These are phyloP conservation scores for Gamsiella multidivaricata DNA, from an alignment of 192 early-diverging fungal species.

Conservation along the genomic window DNA sequence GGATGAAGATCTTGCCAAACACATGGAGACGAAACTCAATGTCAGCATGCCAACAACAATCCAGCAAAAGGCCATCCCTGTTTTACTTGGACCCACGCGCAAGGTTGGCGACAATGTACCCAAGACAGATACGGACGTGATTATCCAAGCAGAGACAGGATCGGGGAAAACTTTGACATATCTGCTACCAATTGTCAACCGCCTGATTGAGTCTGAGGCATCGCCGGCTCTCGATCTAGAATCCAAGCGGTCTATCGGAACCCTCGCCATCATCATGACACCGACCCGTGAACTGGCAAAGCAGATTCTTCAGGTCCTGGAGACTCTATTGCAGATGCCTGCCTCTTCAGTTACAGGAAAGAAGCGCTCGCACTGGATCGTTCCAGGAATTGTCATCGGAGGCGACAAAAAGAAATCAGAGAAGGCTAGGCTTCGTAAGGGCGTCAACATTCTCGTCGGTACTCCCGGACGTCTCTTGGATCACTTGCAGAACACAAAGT, in stretches of 20 bases:
- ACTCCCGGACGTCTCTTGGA: conserved; percentile 97
- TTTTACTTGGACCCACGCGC: conserved; percentile 65
- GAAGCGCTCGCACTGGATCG: conserved; percentile 78
- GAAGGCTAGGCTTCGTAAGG: conserved; percentile 86
- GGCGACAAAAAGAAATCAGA: conserved; percentile 86
- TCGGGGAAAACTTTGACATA: conserved; percentile 98
- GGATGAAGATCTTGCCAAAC: conserved; percentile 71
- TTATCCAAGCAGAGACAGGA: conserved; percentile 96
- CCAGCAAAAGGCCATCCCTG: conserved; percentile 87
- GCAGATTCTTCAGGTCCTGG: conserved; percentile 87
- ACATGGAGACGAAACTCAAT: conserved; percentile 77
- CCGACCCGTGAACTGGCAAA: conserved; percentile 99
- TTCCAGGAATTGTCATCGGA: conserved; percentile 84
- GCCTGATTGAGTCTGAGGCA: conserved; percentile 73
- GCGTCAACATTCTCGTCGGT: conserved; percentile 88
- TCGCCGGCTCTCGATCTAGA: conserved; percentile 40
- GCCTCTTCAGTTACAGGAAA: conserved; percentile 53
- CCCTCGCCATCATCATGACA: conserved; percentile 90
- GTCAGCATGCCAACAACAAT: conserved; percentile 89
- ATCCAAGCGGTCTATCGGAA: conserved; percentile 80
- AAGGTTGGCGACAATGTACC: conserved; percentile 57
- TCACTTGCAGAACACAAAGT: conserved; percentile 84
- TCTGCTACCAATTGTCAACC: conserved; percentile 91
- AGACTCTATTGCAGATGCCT: conserved; percentile 72
- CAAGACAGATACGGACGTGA: conserved; percentile 74